phyloP scores from a whole-genome alignment of 257 asterid genomes.

The Petunia secreta region DNA sequence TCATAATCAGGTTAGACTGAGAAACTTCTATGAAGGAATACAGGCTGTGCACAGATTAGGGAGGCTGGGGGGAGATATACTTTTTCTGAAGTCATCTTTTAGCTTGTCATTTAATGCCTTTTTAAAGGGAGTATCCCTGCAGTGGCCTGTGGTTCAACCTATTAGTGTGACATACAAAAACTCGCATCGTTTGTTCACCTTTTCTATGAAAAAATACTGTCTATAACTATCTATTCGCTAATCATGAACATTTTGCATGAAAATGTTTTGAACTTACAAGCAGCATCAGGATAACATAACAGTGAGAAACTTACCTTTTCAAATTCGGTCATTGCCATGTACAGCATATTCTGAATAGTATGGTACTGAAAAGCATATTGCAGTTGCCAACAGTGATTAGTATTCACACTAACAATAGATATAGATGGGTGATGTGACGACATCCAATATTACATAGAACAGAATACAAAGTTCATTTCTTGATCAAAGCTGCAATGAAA shows the following conservation, averaged over 20 bases:
- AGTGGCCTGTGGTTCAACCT: background rate
- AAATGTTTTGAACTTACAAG: background rate
- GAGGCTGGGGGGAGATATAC: background rate
- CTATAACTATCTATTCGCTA: background rate
- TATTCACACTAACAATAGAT: background rate
- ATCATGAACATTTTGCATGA: constrained; percentile 20
- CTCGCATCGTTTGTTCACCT: background rate
- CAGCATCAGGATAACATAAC: background rate
- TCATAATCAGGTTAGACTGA: background rate
- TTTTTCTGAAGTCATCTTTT: background rate
- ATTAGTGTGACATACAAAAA: constrained; percentile 4
- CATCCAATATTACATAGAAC: background rate
- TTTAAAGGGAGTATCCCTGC: background rate
- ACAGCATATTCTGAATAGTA: constrained; percentile 68
- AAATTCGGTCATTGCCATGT: constrained; percentile 88
- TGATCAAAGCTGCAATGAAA: background rate
- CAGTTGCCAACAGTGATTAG: constrained; percentile 22
- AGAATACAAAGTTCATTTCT: background rate
- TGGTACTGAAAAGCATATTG: constrained; percentile 64
- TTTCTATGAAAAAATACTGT: background rate
- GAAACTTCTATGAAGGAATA: background rate
- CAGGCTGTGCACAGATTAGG: background rate
- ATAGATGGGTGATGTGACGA: background rate
- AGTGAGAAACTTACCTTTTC: constrained; percentile 49
- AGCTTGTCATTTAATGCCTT: background rate